Percentiles rank a stretch among this genome's conserved stretches.
These are phyloP conservation scores for Hansenula sp. DNA, from an alignment of 1,139 yeast species.

Conservation along the genomic window DNA sequence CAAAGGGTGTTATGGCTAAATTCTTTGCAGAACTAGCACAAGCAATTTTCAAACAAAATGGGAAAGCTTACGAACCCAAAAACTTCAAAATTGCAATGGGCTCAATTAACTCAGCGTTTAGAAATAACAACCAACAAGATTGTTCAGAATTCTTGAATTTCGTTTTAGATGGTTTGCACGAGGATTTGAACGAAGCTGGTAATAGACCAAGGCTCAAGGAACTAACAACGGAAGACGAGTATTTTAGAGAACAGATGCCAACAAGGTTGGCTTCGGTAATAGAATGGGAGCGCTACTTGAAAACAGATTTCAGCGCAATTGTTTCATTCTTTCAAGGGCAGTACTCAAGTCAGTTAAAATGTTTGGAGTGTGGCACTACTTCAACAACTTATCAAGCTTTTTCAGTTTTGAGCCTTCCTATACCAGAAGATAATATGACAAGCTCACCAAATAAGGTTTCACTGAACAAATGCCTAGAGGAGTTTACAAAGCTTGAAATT, in stretches of 20 bases:
- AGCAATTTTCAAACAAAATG: constrained; percentile 50
- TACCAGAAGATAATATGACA: constrained; percentile 38
- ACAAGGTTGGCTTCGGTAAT: constrained; percentile 83
- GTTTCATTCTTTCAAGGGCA: constrained; percentile 92
- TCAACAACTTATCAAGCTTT: constrained; percentile 88
- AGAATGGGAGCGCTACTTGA: constrained; percentile 92
- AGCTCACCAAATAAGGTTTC: constrained; percentile 29
- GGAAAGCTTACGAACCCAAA: constrained; percentile 48
- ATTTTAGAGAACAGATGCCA: constrained; percentile 67
- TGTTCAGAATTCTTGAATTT: constrained; percentile 88
- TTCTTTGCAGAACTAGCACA: constrained; percentile 66
- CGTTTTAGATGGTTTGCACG: constrained; percentile 80
- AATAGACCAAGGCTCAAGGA: constrained; percentile 48
- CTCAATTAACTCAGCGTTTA: constrained; percentile 64
- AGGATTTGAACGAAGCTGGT: constrained; percentile 76
- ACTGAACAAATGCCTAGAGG: constrained; percentile 64
- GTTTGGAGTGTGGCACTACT: constrained; percentile 71
- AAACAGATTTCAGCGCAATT: constrained; percentile 78
- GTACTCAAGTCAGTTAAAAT: constrained; percentile 73
- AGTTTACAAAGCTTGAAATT: constrained; percentile 63
- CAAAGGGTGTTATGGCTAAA: constrained; percentile 77
- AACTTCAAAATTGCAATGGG: constrained; percentile 66
- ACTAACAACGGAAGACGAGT: constrained; percentile 73
- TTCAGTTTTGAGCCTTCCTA: constrained; percentile 71
- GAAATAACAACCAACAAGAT: constrained; percentile 86